phyloP scores from a whole-genome alignment of 768 basidiomycete genomes.

The Plicaturopsis crispa region DNA sequence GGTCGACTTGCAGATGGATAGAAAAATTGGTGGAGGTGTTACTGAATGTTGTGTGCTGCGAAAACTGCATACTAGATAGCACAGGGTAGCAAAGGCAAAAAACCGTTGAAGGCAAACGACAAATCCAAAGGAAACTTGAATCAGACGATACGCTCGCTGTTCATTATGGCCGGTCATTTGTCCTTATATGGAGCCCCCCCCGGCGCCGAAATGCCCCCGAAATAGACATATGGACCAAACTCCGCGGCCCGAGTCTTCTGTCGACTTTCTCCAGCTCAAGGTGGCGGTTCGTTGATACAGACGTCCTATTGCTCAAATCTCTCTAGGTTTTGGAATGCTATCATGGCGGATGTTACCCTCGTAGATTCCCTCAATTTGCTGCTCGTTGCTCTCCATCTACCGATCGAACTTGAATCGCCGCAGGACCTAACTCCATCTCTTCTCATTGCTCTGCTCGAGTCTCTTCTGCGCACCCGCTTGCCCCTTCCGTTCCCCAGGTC shows the following conservation, averaged over 20 bases:
- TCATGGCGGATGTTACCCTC: background rate
- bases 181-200: no score
- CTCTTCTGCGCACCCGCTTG: conserved; percentile 46
- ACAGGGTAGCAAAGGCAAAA: no score
- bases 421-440: conserved; percentile 65
- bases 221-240: no score
- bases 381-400: conserved; percentile 34
- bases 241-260: background rate
- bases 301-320: background rate
- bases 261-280: background rate
- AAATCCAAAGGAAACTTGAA: no score
- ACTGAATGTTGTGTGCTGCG: no score
- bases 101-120: no score
- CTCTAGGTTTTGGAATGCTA: background rate
- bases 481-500: conserved; percentile 28
- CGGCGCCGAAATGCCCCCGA: no score
- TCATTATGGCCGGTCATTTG: no score
- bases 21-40: no score
- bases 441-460: conserved; percentile 64
- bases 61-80: no score
- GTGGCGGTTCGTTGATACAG: background rate
- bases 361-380: conserved; percentile 36
- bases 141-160: no score
- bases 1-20: no score
- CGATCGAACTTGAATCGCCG: conserved; percentile 40